Base-by-base conservation (phyloP, 257 asterid species). In the Parsonsia alboflavescens region DNA sequence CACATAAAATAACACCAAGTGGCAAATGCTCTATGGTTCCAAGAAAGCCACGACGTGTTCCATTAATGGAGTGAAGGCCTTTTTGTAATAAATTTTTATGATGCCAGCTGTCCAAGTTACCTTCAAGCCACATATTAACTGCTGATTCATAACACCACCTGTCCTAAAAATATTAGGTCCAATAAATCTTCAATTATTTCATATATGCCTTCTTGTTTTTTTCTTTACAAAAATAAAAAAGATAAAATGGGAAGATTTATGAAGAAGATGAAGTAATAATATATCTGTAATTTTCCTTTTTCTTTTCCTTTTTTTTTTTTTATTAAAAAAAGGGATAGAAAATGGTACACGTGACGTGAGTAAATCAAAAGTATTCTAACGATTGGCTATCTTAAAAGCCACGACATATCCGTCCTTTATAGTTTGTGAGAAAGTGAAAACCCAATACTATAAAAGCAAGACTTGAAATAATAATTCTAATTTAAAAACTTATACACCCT, bases 341-440 rank as follows among this genome's bases (percentile, higher is more conserved):
- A 62, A 16, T 16, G 68, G 46, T 6, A 74, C 72, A 49, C 65
- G 65, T 49, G 72, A 74, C 26, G 33, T 74, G 44, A 54, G 74
- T 77, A 17, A 12, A 58, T 54, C 48, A 66, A 72, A 78, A 78
- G 77, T 44, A 46, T 67, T 6, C 15, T 39, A 45, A 73, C 30
- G 78, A 78, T 73, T 64, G 68, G 72, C 62, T 64, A 15, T 30
- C 72, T 73, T 73, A 42, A 19, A 78, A 78, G 82, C 78, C 73
- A 68, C 75, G 82, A 48, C 52, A 36, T 49, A 24, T 50, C 56
- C 56, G 12, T 50, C 56, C 56, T 50, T 50, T 5, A 50, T 7
- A 13, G 21, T 11, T 11, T 50, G 56, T 33, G 39, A 1, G 39
- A 33, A 33, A 33, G 39, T 33, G 39, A 33, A 33, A 33, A 33